A percentile compares a stretch with the other conserved stretches of the same genome.
These are phyloP conservation scores for Fragaria iinumae DNA, from an alignment of 306 rosid genomes.

Conservation along the genomic window DNA sequence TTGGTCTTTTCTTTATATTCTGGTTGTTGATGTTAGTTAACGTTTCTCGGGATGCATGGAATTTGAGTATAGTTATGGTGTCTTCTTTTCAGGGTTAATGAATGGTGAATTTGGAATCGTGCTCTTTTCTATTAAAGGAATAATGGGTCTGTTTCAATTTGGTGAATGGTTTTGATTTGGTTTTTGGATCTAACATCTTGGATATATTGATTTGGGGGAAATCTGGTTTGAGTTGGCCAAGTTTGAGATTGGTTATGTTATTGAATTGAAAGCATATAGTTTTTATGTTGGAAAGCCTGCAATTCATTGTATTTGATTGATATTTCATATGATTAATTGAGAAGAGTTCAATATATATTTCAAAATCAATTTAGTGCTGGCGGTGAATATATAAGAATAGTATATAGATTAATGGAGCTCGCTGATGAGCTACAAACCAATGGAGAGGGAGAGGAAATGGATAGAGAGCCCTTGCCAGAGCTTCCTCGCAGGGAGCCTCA, in stretches of 20 bases:
- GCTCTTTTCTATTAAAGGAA: constrained; percentile 1
- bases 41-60: constrained; percentile 6
- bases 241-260: background rate
- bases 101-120: constrained; percentile 16
- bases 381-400: constrained; percentile 19
- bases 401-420: constrained; percentile 50
- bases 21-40: background rate
- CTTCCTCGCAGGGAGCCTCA: constrained; percentile 41
- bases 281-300: constrained; percentile 27
- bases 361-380: constrained; percentile 20
- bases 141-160: constrained; percentile 15
- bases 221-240: constrained; percentile 3
- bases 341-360: constrained; percentile 6
- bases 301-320: constrained; percentile 1
- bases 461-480: constrained; percentile 38
- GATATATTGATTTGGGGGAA: constrained; percentile 14
- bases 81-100: constrained; percentile 20
- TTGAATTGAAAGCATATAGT: constrained; percentile 9
- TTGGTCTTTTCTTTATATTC: background rate
- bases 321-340: constrained; percentile 14
- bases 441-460: constrained; percentile 52
- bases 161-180: constrained; percentile 12
- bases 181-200: constrained; percentile 28
- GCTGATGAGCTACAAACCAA: constrained; percentile 34
- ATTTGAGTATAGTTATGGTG: constrained; percentile 26